Evolutionary conservation across 129 eudicot species (phyloP), one percentile per base, ranked within the genome.

Genomic region (Smallanthus sonchifolius): DNA sequence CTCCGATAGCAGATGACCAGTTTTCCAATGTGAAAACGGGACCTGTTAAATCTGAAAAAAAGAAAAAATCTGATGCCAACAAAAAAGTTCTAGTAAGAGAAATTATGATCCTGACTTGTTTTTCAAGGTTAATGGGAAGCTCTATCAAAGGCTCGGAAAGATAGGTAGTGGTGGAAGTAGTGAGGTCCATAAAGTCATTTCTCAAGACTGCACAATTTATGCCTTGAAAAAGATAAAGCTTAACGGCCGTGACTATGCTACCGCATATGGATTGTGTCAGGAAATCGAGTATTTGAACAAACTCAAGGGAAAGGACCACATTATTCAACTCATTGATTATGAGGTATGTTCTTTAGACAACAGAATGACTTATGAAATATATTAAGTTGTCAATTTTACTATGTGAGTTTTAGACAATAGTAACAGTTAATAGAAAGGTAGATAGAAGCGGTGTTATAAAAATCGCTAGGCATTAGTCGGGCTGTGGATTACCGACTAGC

Each of bases 131-230:
- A 94, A 88, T 70, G 99, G 97, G 36, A 94, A 94, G 79, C 97
- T 83, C 44, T 94, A 94, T 51, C 99, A 94, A 82, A 91, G 96
- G 81, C 99, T 94, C 78, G 99, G 99, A 74, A 94, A 94, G 88
- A 94, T 94, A 68, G 99, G 99, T 13, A 91, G 96, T 62, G 99
- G 99, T 55, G 99, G 99, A 70, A 94, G 99, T 81, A 94, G 99
- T 60, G 99, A 94, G 76, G 99, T 94, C 70, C 96, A 94, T 81
- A 94, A 94, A 82, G 99, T 94, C 59, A 94, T 94, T 80, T 84
- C 99, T 54, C 85, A 89, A 47, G 97, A 94, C 70, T 94, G 99
- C 77, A 85, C 69, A 59, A 94, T 94, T 15, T 91, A 90, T 85
- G 99, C 99, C 83, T 76, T 94, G 86, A 94, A 94, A 79, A 91